Base-by-base conservation (phyloP, 805 yeast species). In the Metschnikowia dekortorum region DNA sequence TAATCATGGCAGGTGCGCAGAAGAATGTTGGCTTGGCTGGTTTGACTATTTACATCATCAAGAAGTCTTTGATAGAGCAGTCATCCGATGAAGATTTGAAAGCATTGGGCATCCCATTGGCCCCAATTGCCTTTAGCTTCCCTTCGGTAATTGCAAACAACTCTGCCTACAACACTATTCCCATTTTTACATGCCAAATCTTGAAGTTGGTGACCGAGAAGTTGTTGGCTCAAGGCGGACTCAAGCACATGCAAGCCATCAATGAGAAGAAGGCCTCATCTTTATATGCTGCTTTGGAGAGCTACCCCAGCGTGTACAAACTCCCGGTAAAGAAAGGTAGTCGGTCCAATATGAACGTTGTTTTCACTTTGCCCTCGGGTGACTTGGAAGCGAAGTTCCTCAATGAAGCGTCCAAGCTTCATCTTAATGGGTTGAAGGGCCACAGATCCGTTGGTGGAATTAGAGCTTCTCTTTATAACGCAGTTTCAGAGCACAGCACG, bases 1-100 rank as follows among this genome's bases (percentile, higher is more conserved):
- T 90, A 29, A 84, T 94, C 54, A 84, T 91, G 81, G 99, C 97
- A 16, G 99, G 99, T 55, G 99, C 98, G 29, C 99, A 94, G 72
- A 94, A 94, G 71, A 94, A 94, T 68, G 89, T 94, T 64, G 99
- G 99, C 49, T 74, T 94, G 63, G 97, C 99, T 8, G 99, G 99
- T 36, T 81, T 94, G 56, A 86, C 97, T 13, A 78, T 94, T 54
- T 92, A 90, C 68, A 92, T 94, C 61, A 84, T 91, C 69, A 89
- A 88, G 70, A 92, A 90, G 67, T 64, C 84, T 1, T 76, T 94
- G 49, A 70, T 94, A 29, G 86, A 83, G 29, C 82, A 82, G 56
- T 82, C 89, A 3, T 58, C 81, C 2, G 87, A 82, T 55, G 85
- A 73, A 1, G 83, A 82, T 57, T 74, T 90, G 59, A 73, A 66